Conservation (phyloP, 2,329 filamentous ascomycete species). For the Tricladium varicosporioides region DNA sequence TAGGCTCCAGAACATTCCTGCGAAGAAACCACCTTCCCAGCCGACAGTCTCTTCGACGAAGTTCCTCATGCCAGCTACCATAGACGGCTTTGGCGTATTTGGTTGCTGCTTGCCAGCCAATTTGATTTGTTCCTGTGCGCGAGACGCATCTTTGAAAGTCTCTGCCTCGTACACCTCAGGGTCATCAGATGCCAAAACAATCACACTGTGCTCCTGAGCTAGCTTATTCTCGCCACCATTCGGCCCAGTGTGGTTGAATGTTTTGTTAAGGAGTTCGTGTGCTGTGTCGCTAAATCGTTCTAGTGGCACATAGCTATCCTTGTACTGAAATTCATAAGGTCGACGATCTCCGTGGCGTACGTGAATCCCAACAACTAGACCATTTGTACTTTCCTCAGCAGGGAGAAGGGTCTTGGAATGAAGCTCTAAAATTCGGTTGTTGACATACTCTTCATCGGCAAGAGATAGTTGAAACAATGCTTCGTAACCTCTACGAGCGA, state of each 20-base stretch:
- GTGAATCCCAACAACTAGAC: conserved; percentile 67
- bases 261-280: conserved; percentile 50
- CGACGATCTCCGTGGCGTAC: conserved; percentile 78
- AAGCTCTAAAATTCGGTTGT: conserved; percentile 56
- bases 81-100: conserved; percentile 31
- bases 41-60: conserved; percentile 76
- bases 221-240: conserved; percentile 36
- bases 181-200: conserved; percentile 77
- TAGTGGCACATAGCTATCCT: conserved; percentile 74
- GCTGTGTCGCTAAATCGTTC: conserved; percentile 64
- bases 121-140: conserved; percentile 74
- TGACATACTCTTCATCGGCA: conserved; percentile 65
- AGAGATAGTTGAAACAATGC: conserved; percentile 68
- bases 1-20: conserved; percentile 76
- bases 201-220: conserved; percentile 43
- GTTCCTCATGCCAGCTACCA: conserved; percentile 51
- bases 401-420: conserved; percentile 43
- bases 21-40: conserved; percentile 88
- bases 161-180: conserved; percentile 67
- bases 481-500: conserved; percentile 70
- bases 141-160: conserved; percentile 56
- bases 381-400: conserved; percentile 43
- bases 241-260: conserved; percentile 41
- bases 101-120: conserved; percentile 64
- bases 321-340: conserved; percentile 74